Conservation (phyloP, 2,329 filamentous ascomycete species). For the Didymella exigua region DNA sequence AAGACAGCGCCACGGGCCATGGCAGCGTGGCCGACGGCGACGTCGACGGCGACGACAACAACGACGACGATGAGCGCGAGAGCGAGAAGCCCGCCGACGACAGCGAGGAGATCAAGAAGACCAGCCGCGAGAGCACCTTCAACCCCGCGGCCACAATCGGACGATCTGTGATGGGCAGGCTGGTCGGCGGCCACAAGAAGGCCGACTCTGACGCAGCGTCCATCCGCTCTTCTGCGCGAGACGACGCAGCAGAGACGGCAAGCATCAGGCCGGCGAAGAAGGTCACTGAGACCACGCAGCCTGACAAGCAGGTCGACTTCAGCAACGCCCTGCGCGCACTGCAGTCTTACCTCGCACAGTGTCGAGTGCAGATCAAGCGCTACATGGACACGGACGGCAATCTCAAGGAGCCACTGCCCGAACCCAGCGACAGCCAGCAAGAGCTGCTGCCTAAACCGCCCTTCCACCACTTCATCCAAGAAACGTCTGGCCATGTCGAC, state of each 20-base stretch:
- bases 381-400: slow-evolving; percentile 65
- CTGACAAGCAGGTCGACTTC: slow-evolving; percentile 67
- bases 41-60: too few species aligned
- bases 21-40: slow-evolving; percentile 45
- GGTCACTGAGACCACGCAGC: slow-evolving; percentile 50
- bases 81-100: slow-evolving; percentile 29
- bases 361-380: slow-evolving; percentile 68
- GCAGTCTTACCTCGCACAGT: slow-evolving; percentile 86
- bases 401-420: slow-evolving; percentile 62
- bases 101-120: slow-evolving; percentile 25
- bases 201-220: slow-evolving; percentile 60
- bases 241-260: slow-evolving; percentile 62
- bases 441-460: slow-evolving; percentile 48
- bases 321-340: slow-evolving; percentile 80
- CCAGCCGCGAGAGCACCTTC: slow-evolving; percentile 25
- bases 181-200: slow-evolving; percentile 54
- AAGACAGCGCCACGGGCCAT: slow-evolving; percentile 58
- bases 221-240: slow-evolving; percentile 62
- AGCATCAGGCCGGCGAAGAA: slow-evolving; percentile 55
- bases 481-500: slow-evolving; percentile 49
- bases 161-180: slow-evolving; percentile 55
- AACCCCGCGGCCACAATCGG: slow-evolving; percentile 37
- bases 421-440: slow-evolving; percentile 48
- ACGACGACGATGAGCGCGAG: slow-evolving; percentile 35
- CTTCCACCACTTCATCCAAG: slow-evolving; percentile 52